These are phyloP conservation scores for Candida oleophila DNA, from an alignment of 805 yeast genomes.

Conservation along the genomic window DNA sequence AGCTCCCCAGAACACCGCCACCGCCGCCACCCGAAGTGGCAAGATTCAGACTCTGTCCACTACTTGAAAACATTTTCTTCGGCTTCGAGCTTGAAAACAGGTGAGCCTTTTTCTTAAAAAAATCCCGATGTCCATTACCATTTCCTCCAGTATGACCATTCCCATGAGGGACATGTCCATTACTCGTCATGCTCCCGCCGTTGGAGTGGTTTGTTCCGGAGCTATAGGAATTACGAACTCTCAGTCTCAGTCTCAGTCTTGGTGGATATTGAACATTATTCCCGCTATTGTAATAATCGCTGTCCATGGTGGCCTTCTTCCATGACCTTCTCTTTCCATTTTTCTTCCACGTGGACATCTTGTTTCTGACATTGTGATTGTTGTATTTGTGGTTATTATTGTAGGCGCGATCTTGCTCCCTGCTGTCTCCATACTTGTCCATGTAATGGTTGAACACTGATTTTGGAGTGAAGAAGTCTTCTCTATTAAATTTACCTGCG, in stretches of 20 bases:
- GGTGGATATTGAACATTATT: not conserved
- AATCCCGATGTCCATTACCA: not conserved
- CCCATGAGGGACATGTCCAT: not conserved
- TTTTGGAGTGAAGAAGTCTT: conserved; percentile 77
- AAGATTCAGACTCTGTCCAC: not conserved
- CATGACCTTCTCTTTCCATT: conserved; percentile 6
- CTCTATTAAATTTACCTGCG: conserved; percentile 49
- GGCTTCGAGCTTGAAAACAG: conserved; percentile 1
- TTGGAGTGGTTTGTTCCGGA: not conserved
- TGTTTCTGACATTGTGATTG: conserved; percentile 1
- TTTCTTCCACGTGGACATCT: conserved; percentile 6
- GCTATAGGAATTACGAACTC: conserved; percentile 1
- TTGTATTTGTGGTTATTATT: conserved; percentile 7
- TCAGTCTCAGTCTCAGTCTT: conserved; percentile 4
- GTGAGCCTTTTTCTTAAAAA: conserved; percentile 1
- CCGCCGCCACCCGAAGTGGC: not conserved
- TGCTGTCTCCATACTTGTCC: conserved; percentile 55
- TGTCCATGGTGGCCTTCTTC: conserved; percentile 7
- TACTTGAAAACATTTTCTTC: not conserved
- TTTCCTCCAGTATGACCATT: not conserved
- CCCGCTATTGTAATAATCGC: conserved; percentile 1
- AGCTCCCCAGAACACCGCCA: not conserved
- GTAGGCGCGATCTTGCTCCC: conserved; percentile 10
- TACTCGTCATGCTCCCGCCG: not conserved
- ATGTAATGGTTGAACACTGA: conserved; percentile 68